A percentile compares a stretch with the other conserved stretches of the same genome.
Evolutionary conservation across 192 early-diverging fungal species (phyloP).

Genomic region (Coemansia pectinata): DNA sequence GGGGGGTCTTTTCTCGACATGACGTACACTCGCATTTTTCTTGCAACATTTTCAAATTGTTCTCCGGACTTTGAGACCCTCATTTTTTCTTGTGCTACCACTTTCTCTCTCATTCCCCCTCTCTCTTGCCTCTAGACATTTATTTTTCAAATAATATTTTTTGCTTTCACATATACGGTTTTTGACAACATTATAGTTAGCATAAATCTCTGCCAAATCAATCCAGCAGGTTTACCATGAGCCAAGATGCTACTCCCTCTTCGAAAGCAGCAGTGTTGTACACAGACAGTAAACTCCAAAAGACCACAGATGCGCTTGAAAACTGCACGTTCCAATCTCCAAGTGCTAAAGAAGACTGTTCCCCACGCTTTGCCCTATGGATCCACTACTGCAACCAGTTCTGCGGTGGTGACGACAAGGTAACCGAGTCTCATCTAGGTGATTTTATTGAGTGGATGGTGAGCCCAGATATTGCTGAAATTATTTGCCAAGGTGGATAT

Average conservation of each 20-base stretch:
- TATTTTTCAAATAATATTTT: background rate
- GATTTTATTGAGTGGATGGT: conserved; percentile 53
- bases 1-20: no score
- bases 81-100: background rate
- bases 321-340: conserved; percentile 27
- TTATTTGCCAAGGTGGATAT: conserved; percentile 41
- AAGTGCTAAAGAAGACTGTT: conserved; percentile 45
- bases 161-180: no score
- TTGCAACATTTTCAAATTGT: no score
- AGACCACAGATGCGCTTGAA: conserved; percentile 42
- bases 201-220: background rate
- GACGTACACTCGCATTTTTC: no score
- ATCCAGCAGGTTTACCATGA: background rate
- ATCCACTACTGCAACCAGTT: conserved; percentile 42
- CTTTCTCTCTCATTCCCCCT: background rate
- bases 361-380: conserved; percentile 50
- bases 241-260: background rate
- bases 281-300: conserved; percentile 19
- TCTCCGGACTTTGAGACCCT: no score
- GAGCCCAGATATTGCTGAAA: conserved; percentile 41
- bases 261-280: background rate
- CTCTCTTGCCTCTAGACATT: background rate
- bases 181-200: background rate
- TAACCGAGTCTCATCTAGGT: conserved; percentile 26
- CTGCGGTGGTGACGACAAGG: conserved; percentile 33